phyloP scores from a whole-genome alignment of 352 stramenopile species.

The Pythium aristosporum region DNA sequence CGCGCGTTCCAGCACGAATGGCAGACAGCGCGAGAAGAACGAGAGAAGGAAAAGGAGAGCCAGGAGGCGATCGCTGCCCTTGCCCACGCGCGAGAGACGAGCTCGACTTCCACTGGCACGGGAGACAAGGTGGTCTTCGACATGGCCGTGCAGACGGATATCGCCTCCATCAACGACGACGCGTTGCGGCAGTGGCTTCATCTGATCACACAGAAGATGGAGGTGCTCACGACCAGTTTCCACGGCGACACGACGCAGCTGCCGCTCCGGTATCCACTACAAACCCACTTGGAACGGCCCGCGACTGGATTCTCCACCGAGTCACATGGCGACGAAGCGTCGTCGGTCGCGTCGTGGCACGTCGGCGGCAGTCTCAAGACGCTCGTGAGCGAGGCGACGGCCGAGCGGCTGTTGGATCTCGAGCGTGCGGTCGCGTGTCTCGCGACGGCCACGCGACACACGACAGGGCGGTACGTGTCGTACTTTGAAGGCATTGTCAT shows the following conservation, averaged over 20 bases:
- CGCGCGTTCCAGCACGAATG: slow-evolving; percentile 46
- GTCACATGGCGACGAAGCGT: not conserved
- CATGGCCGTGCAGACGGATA: slow-evolving; percentile 33
- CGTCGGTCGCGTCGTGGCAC: slow-evolving; percentile 37
- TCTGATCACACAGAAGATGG: slow-evolving; percentile 47
- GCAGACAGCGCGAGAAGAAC: slow-evolving; percentile 17
- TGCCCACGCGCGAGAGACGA: not conserved
- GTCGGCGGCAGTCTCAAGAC: slow-evolving; percentile 31
- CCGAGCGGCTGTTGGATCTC: slow-evolving; percentile 33
- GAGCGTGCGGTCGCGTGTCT: slow-evolving; percentile 41
- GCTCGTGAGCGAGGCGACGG: slow-evolving; percentile 29
- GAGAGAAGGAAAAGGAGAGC: not conserved
- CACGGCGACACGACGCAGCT: slow-evolving; percentile 36
- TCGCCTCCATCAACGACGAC: slow-evolving; percentile 25
- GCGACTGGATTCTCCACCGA: not conserved
- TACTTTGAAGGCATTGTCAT: slow-evolving; percentile 47
- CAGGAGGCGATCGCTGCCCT: not conserved
- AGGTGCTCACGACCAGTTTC: slow-evolving; percentile 37
- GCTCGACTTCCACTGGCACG: not conserved
- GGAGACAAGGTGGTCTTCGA: slow-evolving; percentile 13
- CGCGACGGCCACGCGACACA: slow-evolving; percentile 29
- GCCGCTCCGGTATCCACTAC: slow-evolving; percentile 25
- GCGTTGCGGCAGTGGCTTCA: slow-evolving; percentile 44
- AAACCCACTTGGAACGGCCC: slow-evolving; percentile 20
- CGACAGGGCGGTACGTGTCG: slow-evolving; percentile 35